Percentiles rank a stretch among this genome's conserved stretches.
These are phyloP conservation scores for Cucumis sativus DNA, from an alignment of 306 rosid species.

Conservation along the genomic window Cucumber_9930_V3 NC_026659.2:29198501-29199000, in stretches of 20 bases:
- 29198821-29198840: neutral
- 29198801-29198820: neutral
- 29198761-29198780: neutral
- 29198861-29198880: too few relatives aligned
- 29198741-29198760: neutral
- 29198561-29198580: neutral
- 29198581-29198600: neutral
- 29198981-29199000: too few relatives aligned
- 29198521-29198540: neutral
- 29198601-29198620: neutral
- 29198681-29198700: neutral
- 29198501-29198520: neutral
- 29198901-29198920: too few relatives aligned
- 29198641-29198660: neutral
- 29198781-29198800: neutral
- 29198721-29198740: neutral
- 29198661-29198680: neutral
- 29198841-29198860: too few relatives aligned
- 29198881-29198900: too few relatives aligned
- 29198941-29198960: too few relatives aligned
- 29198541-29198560: neutral
- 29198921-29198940: neutral
- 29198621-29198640: neutral
- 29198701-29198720: neutral
- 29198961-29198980: too few relatives aligned